phyloP scores from a whole-genome alignment of 2,329 filamentous ascomycete genomes.

The Calonectria leucothoes region DNA sequence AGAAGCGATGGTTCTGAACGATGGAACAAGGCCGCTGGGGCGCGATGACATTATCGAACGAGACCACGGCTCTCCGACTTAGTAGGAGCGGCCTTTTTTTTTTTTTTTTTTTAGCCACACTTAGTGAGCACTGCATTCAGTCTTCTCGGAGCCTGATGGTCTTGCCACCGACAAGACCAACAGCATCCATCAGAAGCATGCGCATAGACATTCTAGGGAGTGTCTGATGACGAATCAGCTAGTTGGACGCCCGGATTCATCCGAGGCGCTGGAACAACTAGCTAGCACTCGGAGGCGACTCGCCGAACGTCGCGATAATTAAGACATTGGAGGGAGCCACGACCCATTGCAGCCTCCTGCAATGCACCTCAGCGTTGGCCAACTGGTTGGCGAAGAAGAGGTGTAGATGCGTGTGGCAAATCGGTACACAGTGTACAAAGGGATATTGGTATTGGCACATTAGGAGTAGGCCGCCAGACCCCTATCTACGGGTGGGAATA shows the following conservation, averaged over 20 bases:
- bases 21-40: constrained; percentile 80
- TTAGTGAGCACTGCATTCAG: not conserved
- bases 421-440: not conserved
- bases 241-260: not conserved
- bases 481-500: not conserved
- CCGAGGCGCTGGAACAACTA: not conserved
- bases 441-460: not conserved
- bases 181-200: not conserved
- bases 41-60: constrained; percentile 84
- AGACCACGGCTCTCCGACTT: constrained; percentile 57
- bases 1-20: constrained; percentile 92
- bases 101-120: not conserved
- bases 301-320: not conserved
- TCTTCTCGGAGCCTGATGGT: not conserved
- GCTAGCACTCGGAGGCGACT: not conserved
- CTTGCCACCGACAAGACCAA: too few relatives aligned
- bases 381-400: not conserved
- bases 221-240: not conserved
- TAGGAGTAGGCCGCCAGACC: not conserved
- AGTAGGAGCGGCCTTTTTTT: not conserved
- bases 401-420: not conserved
- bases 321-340: not conserved
- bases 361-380: constrained; percentile 5
- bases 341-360: not conserved
- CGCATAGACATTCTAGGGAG: not conserved